Conservation (phyloP, 73 alveolate genomes). For the Blepharisma stoltei region DNA sequence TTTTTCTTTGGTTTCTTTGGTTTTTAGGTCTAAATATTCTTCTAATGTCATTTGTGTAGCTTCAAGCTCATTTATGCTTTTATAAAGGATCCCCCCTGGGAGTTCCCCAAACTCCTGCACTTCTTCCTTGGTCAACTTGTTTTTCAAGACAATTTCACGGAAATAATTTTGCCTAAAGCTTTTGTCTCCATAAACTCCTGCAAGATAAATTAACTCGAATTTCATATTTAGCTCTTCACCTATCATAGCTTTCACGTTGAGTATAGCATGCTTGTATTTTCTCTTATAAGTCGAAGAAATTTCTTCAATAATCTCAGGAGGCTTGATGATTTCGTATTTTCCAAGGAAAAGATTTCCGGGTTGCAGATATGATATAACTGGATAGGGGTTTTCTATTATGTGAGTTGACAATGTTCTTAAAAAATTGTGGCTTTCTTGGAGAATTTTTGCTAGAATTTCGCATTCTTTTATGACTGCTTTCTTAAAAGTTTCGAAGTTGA, state of each 20-base stretch:
- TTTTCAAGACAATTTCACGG: constrained; percentile 25
- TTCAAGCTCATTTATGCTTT: constrained; percentile 1
- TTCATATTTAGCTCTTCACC: constrained; percentile 9
- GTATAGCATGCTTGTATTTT: constrained; percentile 26
- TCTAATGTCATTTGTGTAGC: constrained; percentile 26
- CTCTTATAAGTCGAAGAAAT: not conserved
- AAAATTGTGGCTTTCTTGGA: constrained; percentile 29
- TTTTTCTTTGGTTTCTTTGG: not conserved
- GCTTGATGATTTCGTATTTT: constrained; percentile 31
- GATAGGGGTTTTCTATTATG: constrained; percentile 20
- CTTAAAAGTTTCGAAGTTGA: not conserved
- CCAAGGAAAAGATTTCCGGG: constrained; percentile 52
- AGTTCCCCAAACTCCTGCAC: constrained; percentile 20
- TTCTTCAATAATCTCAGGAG: constrained; percentile 2
- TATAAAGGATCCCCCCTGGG: constrained; percentile 31
- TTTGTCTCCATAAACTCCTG: constrained; percentile 23
- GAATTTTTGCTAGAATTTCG: not conserved
- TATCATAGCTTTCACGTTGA: constrained; percentile 22
- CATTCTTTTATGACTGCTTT: not conserved
- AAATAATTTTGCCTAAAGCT: constrained; percentile 19
- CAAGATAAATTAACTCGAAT: constrained; percentile 21
- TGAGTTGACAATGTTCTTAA: constrained; percentile 25
- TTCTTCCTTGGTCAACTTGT: not conserved
- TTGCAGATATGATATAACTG: constrained; percentile 12
- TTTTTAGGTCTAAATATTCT: not conserved